These are phyloP conservation scores for Penicillium ochrochloron DNA, from an alignment of 495 filamentous ascomycete genomes.

Conservation along the genomic window DNA sequence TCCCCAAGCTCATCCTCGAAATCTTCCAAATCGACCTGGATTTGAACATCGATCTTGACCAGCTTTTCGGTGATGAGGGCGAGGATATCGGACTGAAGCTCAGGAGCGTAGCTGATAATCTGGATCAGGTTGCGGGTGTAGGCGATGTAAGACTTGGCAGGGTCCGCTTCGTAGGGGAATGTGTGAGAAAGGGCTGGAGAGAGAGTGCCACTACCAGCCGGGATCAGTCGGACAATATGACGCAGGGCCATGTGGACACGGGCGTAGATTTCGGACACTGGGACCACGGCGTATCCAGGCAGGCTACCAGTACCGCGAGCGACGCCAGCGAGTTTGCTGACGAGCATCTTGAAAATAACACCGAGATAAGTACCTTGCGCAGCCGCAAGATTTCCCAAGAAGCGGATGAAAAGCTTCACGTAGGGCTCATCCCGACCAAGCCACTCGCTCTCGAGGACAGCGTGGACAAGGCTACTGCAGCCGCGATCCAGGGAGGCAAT, in stretches of 20 bases:
- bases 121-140: constrained; percentile 81
- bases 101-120: constrained; percentile 73
- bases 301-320: constrained; percentile 58
- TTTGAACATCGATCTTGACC: constrained; percentile 91
- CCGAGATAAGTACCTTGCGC: constrained; percentile 71
- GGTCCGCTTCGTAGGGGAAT: constrained; percentile 77
- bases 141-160: constrained; percentile 69
- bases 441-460: constrained; percentile 78
- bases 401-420: constrained; percentile 75
- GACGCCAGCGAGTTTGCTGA: constrained; percentile 68
- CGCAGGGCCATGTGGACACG: constrained; percentile 76
- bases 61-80: constrained; percentile 79
- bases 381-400: constrained; percentile 79
- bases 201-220: constrained; percentile 73
- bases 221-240: constrained; percentile 76
- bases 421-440: constrained; percentile 82
- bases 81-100: constrained; percentile 82
- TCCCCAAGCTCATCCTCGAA: constrained; percentile 73
- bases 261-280: constrained; percentile 61
- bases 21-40: constrained; percentile 90
- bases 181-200: constrained; percentile 64
- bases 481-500: constrained; percentile 70
- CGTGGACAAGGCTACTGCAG: constrained; percentile 74
- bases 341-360: constrained; percentile 75
- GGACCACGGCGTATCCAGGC: constrained; percentile 62